Percentiles rank a stretch among this genome's conserved stretches.
Conservation (phyloP, 2,329 filamentous ascomycete species). For the Cladosporium cucumerinum region DNA sequence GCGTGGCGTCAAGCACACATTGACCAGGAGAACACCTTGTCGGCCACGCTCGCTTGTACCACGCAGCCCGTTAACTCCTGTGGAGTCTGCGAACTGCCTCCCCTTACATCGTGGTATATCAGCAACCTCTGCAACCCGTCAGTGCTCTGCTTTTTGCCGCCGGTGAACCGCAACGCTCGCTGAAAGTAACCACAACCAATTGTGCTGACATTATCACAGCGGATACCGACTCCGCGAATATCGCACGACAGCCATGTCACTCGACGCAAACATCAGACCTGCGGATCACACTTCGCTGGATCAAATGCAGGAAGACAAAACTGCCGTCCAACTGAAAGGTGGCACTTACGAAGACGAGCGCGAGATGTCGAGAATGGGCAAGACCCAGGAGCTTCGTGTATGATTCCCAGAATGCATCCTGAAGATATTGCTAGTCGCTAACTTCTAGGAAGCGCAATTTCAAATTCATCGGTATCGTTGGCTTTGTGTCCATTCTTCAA, state of each 20-base stretch:
- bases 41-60: constrained; percentile 1
- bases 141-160: constrained; percentile 7
- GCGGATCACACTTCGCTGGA: constrained; percentile 27
- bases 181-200: neutral
- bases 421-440: neutral
- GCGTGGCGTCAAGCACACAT: constrained; percentile 14
- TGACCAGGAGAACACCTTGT: constrained; percentile 11
- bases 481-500: constrained; percentile 53
- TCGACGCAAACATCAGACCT: constrained; percentile 22
- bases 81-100: neutral
- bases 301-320: constrained; percentile 22
- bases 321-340: constrained; percentile 26
- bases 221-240: neutral
- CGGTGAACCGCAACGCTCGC: neutral
- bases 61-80: neutral
- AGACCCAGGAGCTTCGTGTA: constrained; percentile 48
- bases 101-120: constrained; percentile 10
- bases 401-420: neutral
- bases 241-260: constrained; percentile 16
- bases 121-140: constrained; percentile 8
- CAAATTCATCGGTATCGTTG: constrained; percentile 49
- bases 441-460: constrained; percentile 45
- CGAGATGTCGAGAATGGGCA: constrained; percentile 51
- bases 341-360: constrained; percentile 37
- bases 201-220: neutral